Percentiles rank a stretch among this genome's conserved stretches.
Evolutionary conservation across 495 filamentous ascomycete genomes (phyloP).

Genomic region (Tuber indicum): DNA sequence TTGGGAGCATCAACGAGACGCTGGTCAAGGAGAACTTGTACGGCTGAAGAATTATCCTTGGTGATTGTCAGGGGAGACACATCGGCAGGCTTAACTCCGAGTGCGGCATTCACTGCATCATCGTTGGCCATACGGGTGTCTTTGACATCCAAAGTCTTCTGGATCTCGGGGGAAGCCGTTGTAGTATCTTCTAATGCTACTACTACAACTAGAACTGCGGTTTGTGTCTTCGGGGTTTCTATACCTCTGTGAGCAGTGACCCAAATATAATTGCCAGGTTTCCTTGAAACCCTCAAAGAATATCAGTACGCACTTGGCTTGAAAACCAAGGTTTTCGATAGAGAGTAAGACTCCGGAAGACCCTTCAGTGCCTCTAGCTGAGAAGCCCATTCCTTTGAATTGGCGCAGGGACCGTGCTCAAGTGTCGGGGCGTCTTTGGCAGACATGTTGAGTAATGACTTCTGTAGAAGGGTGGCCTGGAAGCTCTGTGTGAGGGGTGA

Average conservation of each 20-base stretch:
- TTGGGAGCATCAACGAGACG: conserved; percentile 34
- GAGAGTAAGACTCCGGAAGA: conserved; percentile 37
- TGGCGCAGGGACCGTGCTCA: conserved; percentile 37
- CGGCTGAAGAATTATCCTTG: conserved; percentile 35
- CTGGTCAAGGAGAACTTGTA: conserved; percentile 42
- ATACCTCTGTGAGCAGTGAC: conserved; percentile 14
- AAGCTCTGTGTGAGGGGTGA: not conserved
- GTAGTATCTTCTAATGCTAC: conserved; percentile 41
- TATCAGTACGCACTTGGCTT: conserved; percentile 39
- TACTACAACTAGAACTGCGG: conserved; percentile 36
- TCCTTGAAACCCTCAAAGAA: conserved; percentile 7
- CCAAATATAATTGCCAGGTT: not conserved
- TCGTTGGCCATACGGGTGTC: conserved; percentile 40
- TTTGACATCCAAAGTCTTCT: conserved; percentile 40
- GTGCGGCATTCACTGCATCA: conserved; percentile 36
- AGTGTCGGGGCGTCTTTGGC: conserved; percentile 31
- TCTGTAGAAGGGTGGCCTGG: not conserved
- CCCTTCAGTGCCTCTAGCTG: conserved; percentile 34
- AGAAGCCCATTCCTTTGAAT: conserved; percentile 36
- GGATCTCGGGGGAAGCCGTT: conserved; percentile 32
- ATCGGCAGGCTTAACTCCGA: conserved; percentile 35
- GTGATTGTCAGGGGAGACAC: conserved; percentile 41
- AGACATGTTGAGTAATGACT: conserved; percentile 26
- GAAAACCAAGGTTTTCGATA: conserved; percentile 43
- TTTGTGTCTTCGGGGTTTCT: conserved; percentile 42